Evolutionary conservation across 1,284 basidiomycete species (phyloP).

Genomic region (Exobasidium rhododendri): DNA sequence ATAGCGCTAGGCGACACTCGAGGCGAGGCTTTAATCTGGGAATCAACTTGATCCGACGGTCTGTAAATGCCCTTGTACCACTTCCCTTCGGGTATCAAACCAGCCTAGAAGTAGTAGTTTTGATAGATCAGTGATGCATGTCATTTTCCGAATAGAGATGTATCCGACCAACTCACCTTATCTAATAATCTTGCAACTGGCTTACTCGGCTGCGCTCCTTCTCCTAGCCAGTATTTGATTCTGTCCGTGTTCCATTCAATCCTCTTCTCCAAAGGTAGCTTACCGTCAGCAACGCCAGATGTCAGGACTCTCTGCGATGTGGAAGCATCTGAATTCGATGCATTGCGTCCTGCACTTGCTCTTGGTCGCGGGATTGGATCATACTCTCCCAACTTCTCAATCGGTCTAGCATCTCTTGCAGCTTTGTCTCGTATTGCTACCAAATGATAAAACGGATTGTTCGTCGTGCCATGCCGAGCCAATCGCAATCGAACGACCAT

Average conservation of each 20-base stretch:
- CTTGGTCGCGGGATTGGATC: slow-evolving; percentile 62
- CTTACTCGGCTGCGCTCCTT: slow-evolving; percentile 78
- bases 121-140: neutral
- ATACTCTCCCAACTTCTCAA: slow-evolving; percentile 84
- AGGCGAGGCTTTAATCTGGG: neutral
- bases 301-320: slow-evolving; percentile 7
- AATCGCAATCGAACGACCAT: slow-evolving; percentile 85
- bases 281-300: slow-evolving; percentile 17
- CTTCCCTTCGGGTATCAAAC: slow-evolving; percentile 35
- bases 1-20: neutral
- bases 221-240: slow-evolving; percentile 81
- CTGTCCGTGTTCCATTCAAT: slow-evolving; percentile 86
- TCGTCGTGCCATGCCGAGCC: slow-evolving; percentile 74
- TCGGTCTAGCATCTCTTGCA: slow-evolving; percentile 79
- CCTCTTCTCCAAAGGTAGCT: slow-evolving; percentile 61
- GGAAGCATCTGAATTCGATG: neutral
- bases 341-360: neutral
- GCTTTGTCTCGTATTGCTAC: slow-evolving; percentile 76
- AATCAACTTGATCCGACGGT: slow-evolving; percentile 14
- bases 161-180: slow-evolving; percentile 63
- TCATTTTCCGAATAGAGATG: neutral
- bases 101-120: slow-evolving; percentile 24
- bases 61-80: slow-evolving; percentile 42
- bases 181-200: slow-evolving; percentile 74
- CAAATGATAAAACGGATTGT: slow-evolving; percentile 79